Evolutionary conservation across 2,329 filamentous ascomycete genomes (phyloP).

Genomic region (Aspergillus novofumigatus): DNA sequence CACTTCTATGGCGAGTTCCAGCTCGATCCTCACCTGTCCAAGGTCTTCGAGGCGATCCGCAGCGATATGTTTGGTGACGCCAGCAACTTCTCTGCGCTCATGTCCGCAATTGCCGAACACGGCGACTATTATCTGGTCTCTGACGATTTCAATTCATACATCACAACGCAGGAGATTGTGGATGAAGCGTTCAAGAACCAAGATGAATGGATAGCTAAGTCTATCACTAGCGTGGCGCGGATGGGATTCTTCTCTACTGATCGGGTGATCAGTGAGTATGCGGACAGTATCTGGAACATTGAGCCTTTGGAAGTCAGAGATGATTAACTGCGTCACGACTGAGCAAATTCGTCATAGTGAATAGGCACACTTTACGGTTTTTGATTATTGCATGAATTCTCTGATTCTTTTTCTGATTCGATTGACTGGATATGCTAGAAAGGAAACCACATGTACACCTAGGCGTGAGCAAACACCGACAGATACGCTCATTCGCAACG

Average conservation of each 20-base stretch:
- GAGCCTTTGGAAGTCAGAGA: constrained; percentile 64
- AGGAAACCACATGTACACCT: not conserved
- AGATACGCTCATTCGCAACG: not conserved
- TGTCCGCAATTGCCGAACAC: constrained; percentile 82
- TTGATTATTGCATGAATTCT: not conserved
- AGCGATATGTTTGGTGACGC: constrained; percentile 75
- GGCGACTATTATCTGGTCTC: constrained; percentile 97
- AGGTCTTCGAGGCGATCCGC: constrained; percentile 82
- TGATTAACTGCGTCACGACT: constrained; percentile 3
- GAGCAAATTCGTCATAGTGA: not conserved
- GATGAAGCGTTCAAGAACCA: constrained; percentile 90
- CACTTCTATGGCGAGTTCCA: constrained; percentile 80
- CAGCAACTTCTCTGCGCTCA: constrained; percentile 73
- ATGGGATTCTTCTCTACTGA: constrained; percentile 99
- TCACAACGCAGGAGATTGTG: constrained; percentile 84
- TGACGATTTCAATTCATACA: constrained; percentile 94
- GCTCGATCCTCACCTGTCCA: constrained; percentile 70
- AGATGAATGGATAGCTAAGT: constrained; percentile 88
- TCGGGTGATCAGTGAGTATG: constrained; percentile 94
- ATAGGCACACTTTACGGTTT: not conserved
- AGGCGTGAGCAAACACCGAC: not conserved
- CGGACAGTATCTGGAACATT: constrained; percentile 94
- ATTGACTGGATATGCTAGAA: not conserved
- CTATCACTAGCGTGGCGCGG: constrained; percentile 77
- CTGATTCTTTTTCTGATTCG: not conserved